Conservation (phyloP, 176 grass and related monocot species). For the Triticum turgidum region DNA sequence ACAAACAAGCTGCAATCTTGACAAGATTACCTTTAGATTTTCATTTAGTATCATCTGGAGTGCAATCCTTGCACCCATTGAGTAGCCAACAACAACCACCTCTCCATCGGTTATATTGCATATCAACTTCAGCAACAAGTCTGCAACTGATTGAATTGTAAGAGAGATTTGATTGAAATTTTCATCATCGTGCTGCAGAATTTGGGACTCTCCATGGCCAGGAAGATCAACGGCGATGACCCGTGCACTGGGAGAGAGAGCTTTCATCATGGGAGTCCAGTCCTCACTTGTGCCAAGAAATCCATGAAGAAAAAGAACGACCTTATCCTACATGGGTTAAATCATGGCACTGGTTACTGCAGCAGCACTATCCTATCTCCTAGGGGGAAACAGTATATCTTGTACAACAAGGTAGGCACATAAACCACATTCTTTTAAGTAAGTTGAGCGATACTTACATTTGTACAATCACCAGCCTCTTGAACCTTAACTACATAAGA, state of each 20-base stretch:
- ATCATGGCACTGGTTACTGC: slow-evolving; percentile 27
- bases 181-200: slow-evolving; percentile 36
- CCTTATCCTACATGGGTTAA: slow-evolving; percentile 60
- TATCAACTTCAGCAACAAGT: slow-evolving; percentile 68
- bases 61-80: slow-evolving; percentile 97
- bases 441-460: slow-evolving; percentile 53
- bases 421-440: not conserved
- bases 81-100: slow-evolving; percentile 82
- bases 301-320: slow-evolving; percentile 90
- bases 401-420: slow-evolving; percentile 8
- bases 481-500: slow-evolving; percentile 72
- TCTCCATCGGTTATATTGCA: slow-evolving; percentile 56
- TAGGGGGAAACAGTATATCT: not conserved
- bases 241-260: slow-evolving; percentile 53
- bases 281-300: slow-evolving; percentile 94
- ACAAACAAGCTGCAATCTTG: slow-evolving; percentile 6
- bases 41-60: slow-evolving; percentile 76
- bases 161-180: slow-evolving; percentile 34
- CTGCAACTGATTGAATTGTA: slow-evolving; percentile 63
- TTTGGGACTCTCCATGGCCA: slow-evolving; percentile 69
- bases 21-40: slow-evolving; percentile 65
- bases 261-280: slow-evolving; percentile 78
- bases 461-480: slow-evolving; percentile 61
- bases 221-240: slow-evolving; percentile 84
- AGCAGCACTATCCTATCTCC: not conserved